Conservation (phyloP, 768 basidiomycete species). For the Calocybe gangraenosa region DNA sequence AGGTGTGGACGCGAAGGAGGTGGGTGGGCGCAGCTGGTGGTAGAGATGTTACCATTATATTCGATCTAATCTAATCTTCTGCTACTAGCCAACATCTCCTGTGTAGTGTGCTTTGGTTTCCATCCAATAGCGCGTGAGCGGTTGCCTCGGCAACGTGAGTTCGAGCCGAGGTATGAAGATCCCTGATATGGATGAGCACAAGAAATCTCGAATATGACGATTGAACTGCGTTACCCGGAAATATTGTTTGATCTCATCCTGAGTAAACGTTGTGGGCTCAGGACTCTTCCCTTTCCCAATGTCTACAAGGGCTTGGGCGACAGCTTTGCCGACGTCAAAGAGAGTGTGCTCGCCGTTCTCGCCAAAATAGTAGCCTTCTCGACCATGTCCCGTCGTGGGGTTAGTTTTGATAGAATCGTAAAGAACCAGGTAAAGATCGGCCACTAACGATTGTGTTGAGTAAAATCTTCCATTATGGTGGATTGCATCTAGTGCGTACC, state of each 20-base stretch:
- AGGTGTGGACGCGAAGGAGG: constrained; percentile 14
- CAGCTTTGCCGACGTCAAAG: constrained; percentile 35
- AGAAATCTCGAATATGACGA: not conserved
- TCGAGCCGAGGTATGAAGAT: constrained; percentile 29
- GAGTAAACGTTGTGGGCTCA: constrained; percentile 43
- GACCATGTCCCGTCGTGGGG: constrained; percentile 35
- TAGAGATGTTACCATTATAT: too few species aligned
- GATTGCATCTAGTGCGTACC: constrained; percentile 27
- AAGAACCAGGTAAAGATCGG: constrained; percentile 24
- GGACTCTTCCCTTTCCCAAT: constrained; percentile 30
- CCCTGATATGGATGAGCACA: constrained; percentile 18
- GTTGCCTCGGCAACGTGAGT: constrained; percentile 34
- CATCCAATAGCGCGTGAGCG: constrained; percentile 39
- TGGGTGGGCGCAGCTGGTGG: not conserved
- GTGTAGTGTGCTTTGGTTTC: constrained; percentile 36
- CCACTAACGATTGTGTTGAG: constrained; percentile 26
- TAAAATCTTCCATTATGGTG: not conserved
- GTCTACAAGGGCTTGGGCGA: constrained; percentile 34
- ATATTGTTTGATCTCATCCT: constrained; percentile 42
- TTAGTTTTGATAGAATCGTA: constrained; percentile 33
- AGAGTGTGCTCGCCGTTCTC: constrained; percentile 45
- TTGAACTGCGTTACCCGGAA: constrained; percentile 23
- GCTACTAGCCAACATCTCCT: constrained; percentile 39
- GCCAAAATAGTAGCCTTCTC: constrained; percentile 51
- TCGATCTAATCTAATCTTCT: constrained; percentile 1